phyloP scores from a whole-genome alignment of 768 basidiomycete genomes.

The Lactarius trivialis region DNA sequence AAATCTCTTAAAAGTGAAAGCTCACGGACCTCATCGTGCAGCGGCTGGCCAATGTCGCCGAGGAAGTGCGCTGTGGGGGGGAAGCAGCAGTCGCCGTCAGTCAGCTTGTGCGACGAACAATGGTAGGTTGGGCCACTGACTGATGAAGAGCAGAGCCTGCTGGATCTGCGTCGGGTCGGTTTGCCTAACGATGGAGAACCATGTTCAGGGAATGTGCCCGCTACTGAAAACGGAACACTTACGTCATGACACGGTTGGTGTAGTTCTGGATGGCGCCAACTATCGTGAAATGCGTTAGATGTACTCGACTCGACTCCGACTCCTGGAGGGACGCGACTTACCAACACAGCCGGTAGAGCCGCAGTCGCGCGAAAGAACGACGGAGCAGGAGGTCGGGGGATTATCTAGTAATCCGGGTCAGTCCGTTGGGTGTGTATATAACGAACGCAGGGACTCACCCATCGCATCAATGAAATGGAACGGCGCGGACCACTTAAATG shows the following conservation, averaged over 20 bases:
- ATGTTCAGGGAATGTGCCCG: too few relatives aligned
- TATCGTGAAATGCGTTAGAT: conserved; percentile 18
- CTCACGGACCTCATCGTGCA: conserved; percentile 36
- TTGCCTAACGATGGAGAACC: too few relatives aligned
- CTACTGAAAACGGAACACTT: too few relatives aligned
- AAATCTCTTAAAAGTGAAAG: too few relatives aligned
- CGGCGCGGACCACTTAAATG: conserved; percentile 26
- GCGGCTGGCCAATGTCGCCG: conserved; percentile 45
- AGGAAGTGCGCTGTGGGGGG: conserved; percentile 29
- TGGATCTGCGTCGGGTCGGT: conserved; percentile 42
- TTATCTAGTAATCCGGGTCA: conserved; percentile 26
- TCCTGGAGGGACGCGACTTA: conserved; percentile 12
- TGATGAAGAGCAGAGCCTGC: conserved; percentile 49
- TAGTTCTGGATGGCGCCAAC: conserved; percentile 55
- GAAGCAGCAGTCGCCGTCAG: not conserved
- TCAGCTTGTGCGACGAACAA: not conserved
- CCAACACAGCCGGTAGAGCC: conserved; percentile 30
- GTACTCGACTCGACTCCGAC: not conserved
- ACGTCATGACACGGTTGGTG: conserved; percentile 40
- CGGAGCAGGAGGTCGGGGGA: conserved; percentile 45
- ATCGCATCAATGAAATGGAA: conserved; percentile 49
- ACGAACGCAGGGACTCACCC: conserved; percentile 16
- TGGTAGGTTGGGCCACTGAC: conserved; percentile 22
- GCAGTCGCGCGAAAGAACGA: conserved; percentile 43
- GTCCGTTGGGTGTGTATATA: not conserved